Evolutionary conservation across 2,329 filamentous ascomycete genomes (phyloP).

Genomic region (Chalara sp.): DNA sequence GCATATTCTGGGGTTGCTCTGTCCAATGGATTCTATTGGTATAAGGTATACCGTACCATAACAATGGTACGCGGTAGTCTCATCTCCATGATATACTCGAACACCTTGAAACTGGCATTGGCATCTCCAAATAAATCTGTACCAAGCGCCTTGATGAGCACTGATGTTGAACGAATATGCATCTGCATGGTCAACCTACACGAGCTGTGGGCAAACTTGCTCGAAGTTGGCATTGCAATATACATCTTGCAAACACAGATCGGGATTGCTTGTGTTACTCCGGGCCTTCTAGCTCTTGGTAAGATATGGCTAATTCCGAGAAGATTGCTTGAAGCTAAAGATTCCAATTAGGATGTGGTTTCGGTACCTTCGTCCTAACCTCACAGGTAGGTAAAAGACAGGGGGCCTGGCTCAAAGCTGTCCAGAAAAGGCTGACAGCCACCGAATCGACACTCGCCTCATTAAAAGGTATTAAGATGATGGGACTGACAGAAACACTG

Average conservation of each 20-base stretch:
- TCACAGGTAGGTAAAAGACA: slow-evolving; percentile 15
- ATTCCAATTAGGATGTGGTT: slow-evolving; percentile 3
- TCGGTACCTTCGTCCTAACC: background rate
- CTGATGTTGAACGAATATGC: slow-evolving; percentile 28
- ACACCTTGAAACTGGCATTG: slow-evolving; percentile 29
- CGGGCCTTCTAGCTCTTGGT: slow-evolving; percentile 12
- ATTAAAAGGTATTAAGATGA: slow-evolving; percentile 40
- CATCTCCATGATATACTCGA: slow-evolving; percentile 38
- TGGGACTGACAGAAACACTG: slow-evolving; percentile 31
- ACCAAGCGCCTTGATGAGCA: slow-evolving; percentile 38
- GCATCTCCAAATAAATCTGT: slow-evolving; percentile 29
- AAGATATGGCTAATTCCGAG: background rate
- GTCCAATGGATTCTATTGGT: background rate
- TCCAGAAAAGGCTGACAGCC: slow-evolving; percentile 33
- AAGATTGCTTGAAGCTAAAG: slow-evolving; percentile 1
- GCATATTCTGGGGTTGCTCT: slow-evolving; percentile 17
- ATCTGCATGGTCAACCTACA: slow-evolving; percentile 23
- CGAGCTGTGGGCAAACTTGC: slow-evolving; percentile 32
- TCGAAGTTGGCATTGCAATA: slow-evolving; percentile 32
- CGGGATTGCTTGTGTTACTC: slow-evolving; percentile 21
- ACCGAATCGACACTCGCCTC: slow-evolving; percentile 33
- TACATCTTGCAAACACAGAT: slow-evolving; percentile 32
- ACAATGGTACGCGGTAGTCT: background rate
- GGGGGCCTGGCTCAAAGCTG: slow-evolving; percentile 31
- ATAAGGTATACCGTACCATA: background rate